phyloP scores from a whole-genome alignment of 352 stramenopile species.

The Globisporangium radiosum region DNA sequence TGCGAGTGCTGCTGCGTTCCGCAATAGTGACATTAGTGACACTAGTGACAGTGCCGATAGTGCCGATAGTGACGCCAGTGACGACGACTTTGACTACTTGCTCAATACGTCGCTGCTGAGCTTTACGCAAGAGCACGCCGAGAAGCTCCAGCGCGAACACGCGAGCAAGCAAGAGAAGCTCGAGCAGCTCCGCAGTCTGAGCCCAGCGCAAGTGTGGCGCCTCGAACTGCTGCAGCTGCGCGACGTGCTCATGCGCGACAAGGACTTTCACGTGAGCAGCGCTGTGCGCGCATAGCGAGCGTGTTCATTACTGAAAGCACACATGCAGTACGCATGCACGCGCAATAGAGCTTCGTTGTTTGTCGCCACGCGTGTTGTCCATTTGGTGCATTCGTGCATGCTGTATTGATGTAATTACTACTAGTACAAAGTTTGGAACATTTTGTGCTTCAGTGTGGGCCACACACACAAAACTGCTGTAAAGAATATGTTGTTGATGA shows the following conservation, averaged over 20 bases:
- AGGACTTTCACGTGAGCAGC: slow-evolving; percentile 37
- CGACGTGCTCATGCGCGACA: slow-evolving; percentile 51
- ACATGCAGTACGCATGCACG: too few relatives aligned
- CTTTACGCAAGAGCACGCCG: slow-evolving; percentile 94
- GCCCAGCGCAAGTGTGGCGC: slow-evolving; percentile 86
- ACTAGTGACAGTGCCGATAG: slow-evolving; percentile 25
- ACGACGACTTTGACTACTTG: slow-evolving; percentile 94
- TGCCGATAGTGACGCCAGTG: slow-evolving; percentile 18
- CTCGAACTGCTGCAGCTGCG: slow-evolving; percentile 53
- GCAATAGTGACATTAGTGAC: slow-evolving; percentile 7
- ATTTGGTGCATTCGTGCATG: too few relatives aligned
- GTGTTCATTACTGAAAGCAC: too few relatives aligned
- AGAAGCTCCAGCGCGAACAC: slow-evolving; percentile 89
- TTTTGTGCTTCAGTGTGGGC: too few relatives aligned
- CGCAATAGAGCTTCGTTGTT: too few relatives aligned
- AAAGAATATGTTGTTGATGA: too few relatives aligned
- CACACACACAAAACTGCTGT: too few relatives aligned
- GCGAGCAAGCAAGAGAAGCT: slow-evolving; percentile 86
- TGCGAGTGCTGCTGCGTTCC: slow-evolving; percentile 41
- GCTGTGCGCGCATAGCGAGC: too few relatives aligned
- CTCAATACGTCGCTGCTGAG: slow-evolving; percentile 97
- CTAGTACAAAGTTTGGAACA: too few relatives aligned
- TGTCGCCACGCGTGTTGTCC: too few relatives aligned
- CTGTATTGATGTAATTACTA: too few relatives aligned
- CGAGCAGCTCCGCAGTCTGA: slow-evolving; percentile 79